Evolutionary conservation across 495 filamentous ascomycete species (phyloP).

Genomic region (Neurospora terricola): DNA sequence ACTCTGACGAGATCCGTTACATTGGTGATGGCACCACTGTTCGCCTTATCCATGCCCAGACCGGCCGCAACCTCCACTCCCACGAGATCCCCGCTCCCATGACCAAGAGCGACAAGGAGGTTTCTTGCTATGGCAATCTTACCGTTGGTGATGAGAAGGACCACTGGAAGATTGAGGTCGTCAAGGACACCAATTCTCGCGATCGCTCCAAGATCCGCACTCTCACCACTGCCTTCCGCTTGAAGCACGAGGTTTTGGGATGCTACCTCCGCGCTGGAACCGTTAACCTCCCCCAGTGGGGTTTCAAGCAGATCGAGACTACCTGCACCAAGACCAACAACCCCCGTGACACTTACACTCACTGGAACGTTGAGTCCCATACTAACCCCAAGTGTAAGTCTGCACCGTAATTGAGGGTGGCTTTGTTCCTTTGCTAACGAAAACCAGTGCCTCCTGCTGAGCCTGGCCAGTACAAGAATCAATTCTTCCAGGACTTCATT

Average conservation of each 20-base stretch:
- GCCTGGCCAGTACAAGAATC: constrained; percentile 88
- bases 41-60: constrained; percentile 89
- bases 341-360: constrained; percentile 84
- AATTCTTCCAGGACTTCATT: constrained; percentile 92
- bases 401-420: neutral
- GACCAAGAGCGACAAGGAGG: constrained; percentile 81
- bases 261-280: constrained; percentile 96
- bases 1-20: constrained; percentile 57
- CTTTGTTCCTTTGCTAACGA: constrained; percentile 11
- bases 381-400: constrained; percentile 85
- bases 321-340: constrained; percentile 93
- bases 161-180: constrained; percentile 90
- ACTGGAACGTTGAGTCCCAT: constrained; percentile 98
- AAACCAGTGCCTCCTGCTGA: constrained; percentile 77
- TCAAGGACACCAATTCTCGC: constrained; percentile 75
- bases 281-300: constrained; percentile 95
- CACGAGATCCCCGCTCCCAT: constrained; percentile 82
- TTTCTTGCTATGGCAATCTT: constrained; percentile 90
- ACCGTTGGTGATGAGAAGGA: constrained; percentile 98
- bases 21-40: constrained; percentile 70
- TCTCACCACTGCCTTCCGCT: constrained; percentile 83
- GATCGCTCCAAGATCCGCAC: constrained; percentile 84
- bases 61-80: constrained; percentile 92
- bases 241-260: constrained; percentile 72
- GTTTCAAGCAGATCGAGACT: constrained; percentile 98